Base-by-base conservation (phyloP, 768 basidiomycete genomes). In the Tricholomella constricta region DNA sequence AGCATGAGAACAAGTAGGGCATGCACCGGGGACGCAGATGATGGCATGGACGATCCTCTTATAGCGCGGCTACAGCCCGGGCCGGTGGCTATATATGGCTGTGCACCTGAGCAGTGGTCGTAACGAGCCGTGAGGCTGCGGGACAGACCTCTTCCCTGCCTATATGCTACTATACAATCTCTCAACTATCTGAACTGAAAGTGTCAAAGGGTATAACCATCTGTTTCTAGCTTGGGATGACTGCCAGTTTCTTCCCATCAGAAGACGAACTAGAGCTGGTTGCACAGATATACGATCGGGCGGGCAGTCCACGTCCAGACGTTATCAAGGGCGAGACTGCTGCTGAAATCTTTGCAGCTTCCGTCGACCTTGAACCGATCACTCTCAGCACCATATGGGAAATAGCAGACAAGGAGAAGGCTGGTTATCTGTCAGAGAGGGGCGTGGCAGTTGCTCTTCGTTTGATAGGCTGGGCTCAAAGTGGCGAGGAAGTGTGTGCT, bases 391-490 rank as follows among this genome's bases (percentile, higher is more conserved):
- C 80, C 54, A 78, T 88, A 54, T 90, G 86, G 87, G 77, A 78
- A 8, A 66, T 87, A 40, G 79, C 82, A 19, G 86, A 87, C 64
- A 73, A 75, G 14, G 79, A 82, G 20, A 80, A 81, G 59, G 80
- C 75, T 50, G 84, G 83, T 1, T 76, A 75, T 61, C 72, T 88
- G 29, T 77, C 80, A 29, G 71, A 72, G 26, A 77, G 80, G 43
- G 80, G 80, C 36, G 76, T 86, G 54, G 81, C 80, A 26, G 71
- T 80, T 40, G 85, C 84, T 12, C 69, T 86, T 44, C 65, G 88
- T 48, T 65, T 88, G 27, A 85, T 89, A 55, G 85, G 83, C 3
- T 82, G 83, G 76, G 80, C 83, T 3, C 88, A 89, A 67, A 72
- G 74, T 31, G 84, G 74, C 29, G 73, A 73, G 59, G 60, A 63